Percentiles rank a stretch among this genome's conserved stretches.
These are phyloP conservation scores for Recurvomyces mirabilis DNA, from an alignment of 495 filamentous ascomycete species.

Conservation along the genomic window DNA sequence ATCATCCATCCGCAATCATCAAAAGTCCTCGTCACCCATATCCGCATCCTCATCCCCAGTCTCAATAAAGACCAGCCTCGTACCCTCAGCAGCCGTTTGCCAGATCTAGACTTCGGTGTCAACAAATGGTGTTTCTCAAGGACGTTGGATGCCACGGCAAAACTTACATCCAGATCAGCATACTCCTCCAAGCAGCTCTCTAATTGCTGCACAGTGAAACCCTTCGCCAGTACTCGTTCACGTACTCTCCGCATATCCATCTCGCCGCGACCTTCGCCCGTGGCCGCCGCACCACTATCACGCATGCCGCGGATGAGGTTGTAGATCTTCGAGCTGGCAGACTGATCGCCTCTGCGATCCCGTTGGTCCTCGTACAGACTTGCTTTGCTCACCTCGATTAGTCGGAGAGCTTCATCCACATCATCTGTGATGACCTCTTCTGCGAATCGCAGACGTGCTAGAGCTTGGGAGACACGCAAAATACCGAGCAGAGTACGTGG, in stretches of 20 bases:
- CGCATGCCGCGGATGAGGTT: slow-evolving; percentile 77
- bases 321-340: slow-evolving; percentile 81
- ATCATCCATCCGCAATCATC: too few relatives aligned
- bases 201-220: slow-evolving; percentile 91
- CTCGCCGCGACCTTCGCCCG: slow-evolving; percentile 62
- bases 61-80: slow-evolving; percentile 71
- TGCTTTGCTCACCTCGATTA: slow-evolving; percentile 86
- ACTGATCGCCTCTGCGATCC: slow-evolving; percentile 53
- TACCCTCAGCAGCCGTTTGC: slow-evolving; percentile 84
- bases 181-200: slow-evolving; percentile 81
- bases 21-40: slow-evolving; percentile 37
- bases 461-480: slow-evolving; percentile 82
- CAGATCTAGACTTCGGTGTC: slow-evolving; percentile 55
- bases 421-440: slow-evolving; percentile 77
- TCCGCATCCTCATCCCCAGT: slow-evolving; percentile 44
- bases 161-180: slow-evolving; percentile 68
- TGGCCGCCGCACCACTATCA: slow-evolving; percentile 68
- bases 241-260: slow-evolving; percentile 76
- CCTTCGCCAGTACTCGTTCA: slow-evolving; percentile 86
- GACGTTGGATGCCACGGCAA: too few relatives aligned
- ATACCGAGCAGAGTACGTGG: slow-evolving; percentile 88
- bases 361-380: slow-evolving; percentile 59
- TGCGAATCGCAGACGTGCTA: slow-evolving; percentile 86
- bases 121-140: too few relatives aligned
- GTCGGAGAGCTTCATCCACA: slow-evolving; percentile 84